Evolutionary conservation across 2,329 filamentous ascomycete species (phyloP).

Genomic region (Neoscytalidium dimidiatum): DNA sequence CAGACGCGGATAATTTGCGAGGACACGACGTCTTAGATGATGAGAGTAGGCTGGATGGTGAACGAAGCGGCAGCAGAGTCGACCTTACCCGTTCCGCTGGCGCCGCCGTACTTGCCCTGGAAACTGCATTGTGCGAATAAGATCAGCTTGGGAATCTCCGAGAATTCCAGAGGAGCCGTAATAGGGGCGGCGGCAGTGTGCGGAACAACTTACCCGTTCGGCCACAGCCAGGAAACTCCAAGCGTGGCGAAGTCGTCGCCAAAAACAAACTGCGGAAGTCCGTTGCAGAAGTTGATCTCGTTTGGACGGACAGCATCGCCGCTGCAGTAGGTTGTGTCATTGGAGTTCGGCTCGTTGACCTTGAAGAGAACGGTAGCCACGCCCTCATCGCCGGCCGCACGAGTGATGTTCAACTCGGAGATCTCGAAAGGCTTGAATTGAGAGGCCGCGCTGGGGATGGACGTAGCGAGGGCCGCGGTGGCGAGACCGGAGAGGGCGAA

Average conservation of each 20-base stretch:
- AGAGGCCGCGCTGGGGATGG: neutral
- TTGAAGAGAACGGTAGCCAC: neutral
- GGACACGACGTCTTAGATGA: neutral
- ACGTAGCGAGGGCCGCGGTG: neutral
- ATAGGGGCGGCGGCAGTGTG: too few species aligned
- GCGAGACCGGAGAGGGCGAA: neutral
- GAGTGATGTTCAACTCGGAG: neutral
- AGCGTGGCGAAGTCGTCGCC: neutral
- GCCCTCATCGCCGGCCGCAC: neutral
- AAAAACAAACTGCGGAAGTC: neutral
- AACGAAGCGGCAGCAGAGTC: neutral
- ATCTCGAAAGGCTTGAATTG: neutral
- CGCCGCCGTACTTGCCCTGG: neutral
- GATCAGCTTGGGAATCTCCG: neutral
- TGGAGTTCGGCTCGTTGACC: neutral
- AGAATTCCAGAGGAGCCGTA: too few species aligned
- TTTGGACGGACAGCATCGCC: neutral
- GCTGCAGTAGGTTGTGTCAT: neutral
- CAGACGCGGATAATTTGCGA: too few species aligned
- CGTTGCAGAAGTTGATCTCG: conserved; percentile 1
- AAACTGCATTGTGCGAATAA: neutral
- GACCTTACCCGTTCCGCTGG: neutral
- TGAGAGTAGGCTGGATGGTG: neutral
- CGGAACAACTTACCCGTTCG: neutral
- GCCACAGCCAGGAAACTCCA: neutral